phyloP scores from a whole-genome alignment of 176 grass and related monocot genomes.

The Oropetium thomaeum region DNA sequence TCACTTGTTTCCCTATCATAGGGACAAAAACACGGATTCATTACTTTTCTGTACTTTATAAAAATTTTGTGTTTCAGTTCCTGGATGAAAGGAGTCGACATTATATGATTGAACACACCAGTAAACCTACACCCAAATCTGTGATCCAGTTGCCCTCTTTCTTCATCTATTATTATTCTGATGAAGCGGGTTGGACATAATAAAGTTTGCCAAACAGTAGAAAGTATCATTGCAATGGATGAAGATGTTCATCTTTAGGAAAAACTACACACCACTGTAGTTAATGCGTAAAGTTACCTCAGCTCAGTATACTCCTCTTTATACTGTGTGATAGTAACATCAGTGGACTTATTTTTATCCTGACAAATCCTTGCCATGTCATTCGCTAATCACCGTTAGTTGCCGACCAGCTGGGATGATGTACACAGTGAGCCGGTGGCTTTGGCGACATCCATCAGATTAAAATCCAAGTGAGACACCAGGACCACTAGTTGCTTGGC shows the following conservation, averaged over 20 bases:
- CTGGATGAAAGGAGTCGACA: not conserved
- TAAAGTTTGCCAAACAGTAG: not conserved
- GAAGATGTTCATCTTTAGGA: not conserved
- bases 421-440: not conserved
- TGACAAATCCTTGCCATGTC: not conserved
- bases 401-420: not conserved
- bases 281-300: not conserved
- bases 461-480: not conserved
- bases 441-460: not conserved
- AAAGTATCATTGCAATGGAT: not conserved
- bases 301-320: too few species aligned
- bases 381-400: conserved; percentile 4
- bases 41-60: not conserved
- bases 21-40: not conserved
- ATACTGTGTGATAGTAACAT: not conserved
- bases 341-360: not conserved
- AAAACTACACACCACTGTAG: not conserved
- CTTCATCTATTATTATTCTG: not conserved
- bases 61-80: conserved; percentile 5
- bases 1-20: conserved; percentile 27
- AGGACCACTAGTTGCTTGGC: not conserved
- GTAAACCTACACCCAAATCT: not conserved
- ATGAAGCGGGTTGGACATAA: not conserved
- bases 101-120: conserved; percentile 5
- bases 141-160: not conserved